phyloP scores from a whole-genome alignment of 106 monocot species.

The Dioscorea dumetorum region DNA sequence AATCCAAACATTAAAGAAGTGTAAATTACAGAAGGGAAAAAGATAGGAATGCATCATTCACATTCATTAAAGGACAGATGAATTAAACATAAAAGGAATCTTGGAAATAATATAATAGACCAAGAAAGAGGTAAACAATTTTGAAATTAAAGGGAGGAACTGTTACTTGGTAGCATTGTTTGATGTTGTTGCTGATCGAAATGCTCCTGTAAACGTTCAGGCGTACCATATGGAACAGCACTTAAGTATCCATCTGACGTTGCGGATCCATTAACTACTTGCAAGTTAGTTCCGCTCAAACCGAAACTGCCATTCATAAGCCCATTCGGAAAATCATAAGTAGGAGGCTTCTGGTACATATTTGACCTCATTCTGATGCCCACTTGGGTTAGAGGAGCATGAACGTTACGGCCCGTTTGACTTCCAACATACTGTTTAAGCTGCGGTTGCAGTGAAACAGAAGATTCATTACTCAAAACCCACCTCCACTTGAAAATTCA shows the following conservation, averaged over 20 bases:
- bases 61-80: no score
- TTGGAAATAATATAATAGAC: no score
- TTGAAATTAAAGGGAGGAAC: not conserved
- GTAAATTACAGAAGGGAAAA: no score
- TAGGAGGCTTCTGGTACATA: constrained; percentile 48
- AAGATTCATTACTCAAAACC: constrained; percentile 40
- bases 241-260: constrained; percentile 38
- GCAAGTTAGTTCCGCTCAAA: constrained; percentile 41
- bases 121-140: no score
- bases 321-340: constrained; percentile 62
- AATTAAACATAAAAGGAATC: no score
- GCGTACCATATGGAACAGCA: constrained; percentile 37
- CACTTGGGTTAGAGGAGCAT: constrained; percentile 37
- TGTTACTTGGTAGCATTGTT: constrained; percentile 49
- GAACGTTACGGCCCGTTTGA: constrained; percentile 54
- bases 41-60: no score
- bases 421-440: constrained; percentile 60
- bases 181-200: constrained; percentile 53
- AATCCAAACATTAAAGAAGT: no score
- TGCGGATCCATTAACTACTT: constrained; percentile 31
- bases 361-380: constrained; percentile 44
- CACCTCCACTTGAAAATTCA: constrained; percentile 37
- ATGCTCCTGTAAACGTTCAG: constrained; percentile 36
- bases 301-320: constrained; percentile 43
- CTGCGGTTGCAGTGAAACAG: constrained; percentile 36